A percentile compares a stretch with the other conserved stretches of the same genome.
These are phyloP conservation scores for Typha latifolia DNA, from an alignment of 176 grass and related monocot species.

Conservation along the genomic window DNA sequence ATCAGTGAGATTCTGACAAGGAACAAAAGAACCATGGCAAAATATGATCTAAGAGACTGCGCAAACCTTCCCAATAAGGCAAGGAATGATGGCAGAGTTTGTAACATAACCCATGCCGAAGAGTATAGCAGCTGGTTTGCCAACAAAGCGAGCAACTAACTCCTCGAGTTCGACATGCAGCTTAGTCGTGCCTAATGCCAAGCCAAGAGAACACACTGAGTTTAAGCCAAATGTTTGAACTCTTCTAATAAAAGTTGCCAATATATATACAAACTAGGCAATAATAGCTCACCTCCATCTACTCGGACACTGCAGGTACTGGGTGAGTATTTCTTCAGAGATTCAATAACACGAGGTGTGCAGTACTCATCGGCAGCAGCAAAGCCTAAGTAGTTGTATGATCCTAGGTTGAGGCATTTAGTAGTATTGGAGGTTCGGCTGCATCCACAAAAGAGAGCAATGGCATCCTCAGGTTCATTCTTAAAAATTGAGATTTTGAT, in stretches of 20 bases:
- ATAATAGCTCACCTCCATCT: slow-evolving; percentile 40
- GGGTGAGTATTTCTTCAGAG: slow-evolving; percentile 63
- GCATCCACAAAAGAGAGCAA: slow-evolving; percentile 3
- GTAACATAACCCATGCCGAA: slow-evolving; percentile 91
- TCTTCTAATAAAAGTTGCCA: too few relatives aligned
- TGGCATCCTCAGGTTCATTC: not conserved
- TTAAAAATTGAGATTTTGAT: not conserved
- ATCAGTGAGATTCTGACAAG: not conserved
- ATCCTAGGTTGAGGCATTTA: slow-evolving; percentile 74
- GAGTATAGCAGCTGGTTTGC: slow-evolving; percentile 59
- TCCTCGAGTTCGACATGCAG: slow-evolving; percentile 67
- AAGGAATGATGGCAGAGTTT: slow-evolving; percentile 76
- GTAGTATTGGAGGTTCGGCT: slow-evolving; percentile 53
- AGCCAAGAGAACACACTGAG: slow-evolving; percentile 3
- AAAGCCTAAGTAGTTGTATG: slow-evolving; percentile 90
- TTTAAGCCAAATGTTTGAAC: not conserved
- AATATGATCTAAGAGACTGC: slow-evolving; percentile 6
- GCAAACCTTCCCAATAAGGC: slow-evolving; percentile 57
- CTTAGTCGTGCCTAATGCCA: slow-evolving; percentile 51
- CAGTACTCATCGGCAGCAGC: slow-evolving; percentile 88
- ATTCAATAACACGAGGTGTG: slow-evolving; percentile 69
- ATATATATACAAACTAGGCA: too few relatives aligned
- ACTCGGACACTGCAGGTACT: slow-evolving; percentile 72
- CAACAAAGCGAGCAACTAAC: slow-evolving; percentile 54
- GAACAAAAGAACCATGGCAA: not conserved